phyloP scores from a whole-genome alignment of 495 filamentous ascomycete genomes.

The Penicillium robsamsonii region DNA sequence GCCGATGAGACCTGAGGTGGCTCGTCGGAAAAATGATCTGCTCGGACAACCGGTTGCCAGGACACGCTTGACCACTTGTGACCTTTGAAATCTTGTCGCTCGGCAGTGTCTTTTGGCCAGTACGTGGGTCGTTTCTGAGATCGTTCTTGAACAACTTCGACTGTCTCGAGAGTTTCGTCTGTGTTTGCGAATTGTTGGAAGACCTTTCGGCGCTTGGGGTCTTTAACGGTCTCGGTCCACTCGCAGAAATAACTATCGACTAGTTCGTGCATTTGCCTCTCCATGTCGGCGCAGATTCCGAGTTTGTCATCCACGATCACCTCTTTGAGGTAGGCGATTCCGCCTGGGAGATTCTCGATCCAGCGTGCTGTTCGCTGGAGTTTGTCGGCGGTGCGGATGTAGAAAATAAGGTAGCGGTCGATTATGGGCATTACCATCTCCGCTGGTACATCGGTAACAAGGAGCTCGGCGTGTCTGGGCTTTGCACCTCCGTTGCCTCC shows the following conservation, averaged over 20 bases:
- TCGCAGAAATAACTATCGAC: slow-evolving; percentile 93
- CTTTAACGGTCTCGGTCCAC: slow-evolving; percentile 82
- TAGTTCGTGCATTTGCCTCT: slow-evolving; percentile 85
- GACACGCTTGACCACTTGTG: slow-evolving; percentile 69
- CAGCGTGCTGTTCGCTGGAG: slow-evolving; percentile 91
- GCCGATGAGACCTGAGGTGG: slow-evolving; percentile 64
- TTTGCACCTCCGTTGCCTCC: slow-evolving; percentile 91
- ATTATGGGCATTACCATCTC: slow-evolving; percentile 83
- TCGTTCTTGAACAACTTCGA: slow-evolving; percentile 74
- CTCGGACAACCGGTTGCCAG: slow-evolving; percentile 83
- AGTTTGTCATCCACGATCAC: slow-evolving; percentile 88
- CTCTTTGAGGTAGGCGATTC: slow-evolving; percentile 77
- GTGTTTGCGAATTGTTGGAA: slow-evolving; percentile 94
- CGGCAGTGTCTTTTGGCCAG: slow-evolving; percentile 72
- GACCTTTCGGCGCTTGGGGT: slow-evolving; percentile 63
- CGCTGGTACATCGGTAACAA: slow-evolving; percentile 85
- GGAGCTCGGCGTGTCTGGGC: slow-evolving; percentile 79
- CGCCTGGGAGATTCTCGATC: slow-evolving; percentile 85
- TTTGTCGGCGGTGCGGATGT: slow-evolving; percentile 94
- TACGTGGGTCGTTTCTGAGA: slow-evolving; percentile 74
- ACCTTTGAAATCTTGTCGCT: slow-evolving; percentile 67
- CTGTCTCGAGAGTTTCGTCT: slow-evolving; percentile 60
- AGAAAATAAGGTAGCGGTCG: slow-evolving; percentile 92
- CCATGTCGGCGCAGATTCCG: slow-evolving; percentile 82
- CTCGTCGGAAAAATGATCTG: slow-evolving; percentile 68